Evolutionary conservation across 768 basidiomycete genomes (phyloP), one percentile per base, ranked within the genome.

Genomic region (Phaeotremella fagi): DNA sequence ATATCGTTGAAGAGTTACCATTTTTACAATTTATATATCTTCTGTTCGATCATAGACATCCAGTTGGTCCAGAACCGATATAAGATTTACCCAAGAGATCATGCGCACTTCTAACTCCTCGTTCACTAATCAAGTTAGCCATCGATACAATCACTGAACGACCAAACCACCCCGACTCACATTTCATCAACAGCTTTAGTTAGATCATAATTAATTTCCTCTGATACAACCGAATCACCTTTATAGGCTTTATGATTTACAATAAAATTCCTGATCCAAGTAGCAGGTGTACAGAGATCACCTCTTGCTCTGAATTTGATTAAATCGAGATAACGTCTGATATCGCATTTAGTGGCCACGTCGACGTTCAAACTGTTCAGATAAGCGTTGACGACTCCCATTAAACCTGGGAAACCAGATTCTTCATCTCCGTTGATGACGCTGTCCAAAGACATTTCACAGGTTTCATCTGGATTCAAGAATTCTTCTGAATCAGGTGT

Each of bases 201-300:
- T 24, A 99, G 80, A 75, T 99, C 95, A 70, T 92, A 95, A 68
- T 91, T 95, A 68, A 98, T 90, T 75, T 87, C 84, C 65, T 88
- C 81, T 46, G 80, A 86, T 18, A 99, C 89, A 46, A 87, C 85
- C n/a, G 90, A 94, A 76, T 99, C 90, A 45, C 82, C 80, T 73
- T 86, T 85, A 77, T 99, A 99, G n/a, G 78, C 81, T 6, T 92
- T 88, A 73, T 99, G 95, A 1, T 84, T 81, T 23, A 84, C 83
- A 37, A 99, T 87, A 75, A 97, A 98, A 43, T 86, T 80, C 29
- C 95, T 82, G 52, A 95, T 91, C 90, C 90, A 99, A 3, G 84
- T 83, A 11, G 95, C 95, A 5, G 89, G 82, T 0, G 95, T 97
- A 15, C 22, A 23, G 18, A 6, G 72, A 82, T 57, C 44, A 88